Conservation (phyloP, 108 stramenopile genomes). For the Pseudonitzschia multiseries region DNA sequence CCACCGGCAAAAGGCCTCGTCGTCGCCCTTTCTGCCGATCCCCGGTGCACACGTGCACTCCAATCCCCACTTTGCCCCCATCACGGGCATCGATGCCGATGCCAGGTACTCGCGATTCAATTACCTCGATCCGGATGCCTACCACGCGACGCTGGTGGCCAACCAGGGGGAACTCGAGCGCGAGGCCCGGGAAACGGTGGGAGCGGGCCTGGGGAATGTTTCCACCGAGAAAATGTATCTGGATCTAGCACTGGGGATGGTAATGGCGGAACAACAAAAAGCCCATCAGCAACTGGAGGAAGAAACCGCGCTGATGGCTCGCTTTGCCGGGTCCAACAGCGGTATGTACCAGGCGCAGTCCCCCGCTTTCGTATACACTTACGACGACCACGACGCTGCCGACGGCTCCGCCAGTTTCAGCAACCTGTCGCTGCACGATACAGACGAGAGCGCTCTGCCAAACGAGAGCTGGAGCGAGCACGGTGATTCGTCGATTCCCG, state of each 20-base stretch:
- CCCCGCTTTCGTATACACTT: constrained; percentile 3
- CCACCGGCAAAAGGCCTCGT: constrained; percentile 49
- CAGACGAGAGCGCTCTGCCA: not conserved
- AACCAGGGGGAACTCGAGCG: constrained; percentile 25
- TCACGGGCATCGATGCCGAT: constrained; percentile 35
- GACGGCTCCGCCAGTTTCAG: not conserved
- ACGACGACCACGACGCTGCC: not conserved
- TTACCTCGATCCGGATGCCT: constrained; percentile 41
- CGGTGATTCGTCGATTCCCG: not conserved
- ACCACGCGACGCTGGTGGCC: constrained; percentile 15
- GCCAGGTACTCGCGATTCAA: constrained; percentile 47
- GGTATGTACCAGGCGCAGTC: constrained; percentile 40
- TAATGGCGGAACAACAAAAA: constrained; percentile 25
- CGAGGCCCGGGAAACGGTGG: not conserved
- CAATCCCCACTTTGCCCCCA: constrained; percentile 36
- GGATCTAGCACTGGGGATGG: constrained; percentile 39
- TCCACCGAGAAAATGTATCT: constrained; percentile 25
- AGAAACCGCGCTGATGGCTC: constrained; percentile 21
- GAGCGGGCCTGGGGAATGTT: not conserved
- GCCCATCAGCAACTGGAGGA: constrained; percentile 26
- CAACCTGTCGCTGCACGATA: not conserved
- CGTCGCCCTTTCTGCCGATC: constrained; percentile 65
- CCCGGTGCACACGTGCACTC: constrained; percentile 21
- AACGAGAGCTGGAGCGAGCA: not conserved
- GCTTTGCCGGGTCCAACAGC: constrained; percentile 12